Percentiles rank a stretch among this genome's conserved stretches.
Conservation (phyloP, 768 basidiomycete genomes). For the Leucocoprinus sp. region DNA sequence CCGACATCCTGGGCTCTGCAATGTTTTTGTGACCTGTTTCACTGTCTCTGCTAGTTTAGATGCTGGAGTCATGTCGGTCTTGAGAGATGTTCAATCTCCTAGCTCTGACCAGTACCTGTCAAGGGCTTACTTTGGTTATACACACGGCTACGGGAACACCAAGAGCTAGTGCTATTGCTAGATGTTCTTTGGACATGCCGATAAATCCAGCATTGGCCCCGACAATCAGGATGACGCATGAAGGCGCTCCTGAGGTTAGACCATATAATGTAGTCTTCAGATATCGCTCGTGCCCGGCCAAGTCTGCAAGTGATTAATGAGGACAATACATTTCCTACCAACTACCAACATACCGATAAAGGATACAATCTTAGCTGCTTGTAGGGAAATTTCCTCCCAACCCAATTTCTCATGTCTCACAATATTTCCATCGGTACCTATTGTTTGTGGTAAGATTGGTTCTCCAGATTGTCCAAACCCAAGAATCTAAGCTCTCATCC, state of each 20-base stretch:
- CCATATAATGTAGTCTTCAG: slow-evolving; percentile 92
- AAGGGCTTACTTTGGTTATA: slow-evolving; percentile 71
- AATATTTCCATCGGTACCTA: slow-evolving; percentile 51
- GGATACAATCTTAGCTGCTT: slow-evolving; percentile 86
- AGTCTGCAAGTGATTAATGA: slow-evolving; percentile 39
- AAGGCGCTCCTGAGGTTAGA: slow-evolving; percentile 88
- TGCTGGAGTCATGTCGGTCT: slow-evolving; percentile 97
- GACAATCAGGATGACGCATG: slow-evolving; percentile 86
- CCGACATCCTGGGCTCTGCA: slow-evolving; percentile 91
- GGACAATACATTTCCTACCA: not conserved
- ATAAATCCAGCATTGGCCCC: slow-evolving; percentile 92
- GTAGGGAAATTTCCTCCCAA: slow-evolving; percentile 91
- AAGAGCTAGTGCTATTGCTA: slow-evolving; percentile 89
- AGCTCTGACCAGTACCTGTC: not conserved
- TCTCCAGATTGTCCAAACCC: slow-evolving; percentile 75
- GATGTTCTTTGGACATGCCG: slow-evolving; percentile 92
- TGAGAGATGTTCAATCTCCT: not conserved
- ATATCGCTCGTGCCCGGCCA: slow-evolving; percentile 94
- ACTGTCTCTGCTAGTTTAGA: slow-evolving; percentile 88
- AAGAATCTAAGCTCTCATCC: slow-evolving; percentile 50
- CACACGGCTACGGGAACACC: slow-evolving; percentile 91
- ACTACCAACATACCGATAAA: slow-evolving; percentile 62
- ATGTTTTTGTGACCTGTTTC: slow-evolving; percentile 87
- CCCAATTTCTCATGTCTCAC: slow-evolving; percentile 79
- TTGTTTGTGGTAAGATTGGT: slow-evolving; percentile 67